phyloP scores from a whole-genome alignment of 805 yeast genomes.

The Cyberlindnera japonica region DNA sequence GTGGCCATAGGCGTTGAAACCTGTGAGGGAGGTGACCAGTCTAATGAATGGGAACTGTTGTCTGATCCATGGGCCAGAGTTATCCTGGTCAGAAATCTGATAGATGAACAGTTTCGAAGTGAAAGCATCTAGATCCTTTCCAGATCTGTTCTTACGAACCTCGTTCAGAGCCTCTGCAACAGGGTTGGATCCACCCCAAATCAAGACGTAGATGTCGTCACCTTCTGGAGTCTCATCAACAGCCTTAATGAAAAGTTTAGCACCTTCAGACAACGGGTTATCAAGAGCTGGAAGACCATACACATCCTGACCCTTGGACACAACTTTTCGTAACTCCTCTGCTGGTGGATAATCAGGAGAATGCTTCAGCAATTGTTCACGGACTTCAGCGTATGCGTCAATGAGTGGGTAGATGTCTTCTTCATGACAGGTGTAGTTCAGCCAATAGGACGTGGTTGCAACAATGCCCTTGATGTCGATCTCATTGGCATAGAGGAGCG shows the following conservation, averaged over 20 bases:
- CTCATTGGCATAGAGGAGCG: conserved; percentile 31
- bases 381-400: conserved; percentile 30
- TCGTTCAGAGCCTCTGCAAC: conserved; percentile 31
- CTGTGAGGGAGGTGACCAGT: conserved; percentile 29
- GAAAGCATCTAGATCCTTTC: conserved; percentile 16
- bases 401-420: conserved; percentile 31
- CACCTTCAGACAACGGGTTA: conserved; percentile 25
- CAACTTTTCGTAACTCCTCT: conserved; percentile 26
- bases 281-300: conserved; percentile 27
- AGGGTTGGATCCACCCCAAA: conserved; percentile 33
- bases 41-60: conserved; percentile 25
- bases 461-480: conserved; percentile 29
- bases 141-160: conserved; percentile 19
- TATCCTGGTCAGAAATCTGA: conserved; percentile 33
- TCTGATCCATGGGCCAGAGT: conserved; percentile 33
- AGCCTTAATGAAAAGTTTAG: conserved; percentile 23
- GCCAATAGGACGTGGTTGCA: conserved; percentile 33
- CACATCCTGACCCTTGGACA: conserved; percentile 23
- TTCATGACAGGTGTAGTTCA: conserved; percentile 29
- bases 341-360: conserved; percentile 28
- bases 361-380: conserved; percentile 26
- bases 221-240: conserved; percentile 19
- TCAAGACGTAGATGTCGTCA: conserved; percentile 24
- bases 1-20: conserved; percentile 29
- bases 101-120: conserved; percentile 24